Evolutionary conservation across 2,329 filamentous ascomycete genomes (phyloP), one percentile per base, ranked within the genome.

Genomic region (Trichoderma semiorbis): DNA sequence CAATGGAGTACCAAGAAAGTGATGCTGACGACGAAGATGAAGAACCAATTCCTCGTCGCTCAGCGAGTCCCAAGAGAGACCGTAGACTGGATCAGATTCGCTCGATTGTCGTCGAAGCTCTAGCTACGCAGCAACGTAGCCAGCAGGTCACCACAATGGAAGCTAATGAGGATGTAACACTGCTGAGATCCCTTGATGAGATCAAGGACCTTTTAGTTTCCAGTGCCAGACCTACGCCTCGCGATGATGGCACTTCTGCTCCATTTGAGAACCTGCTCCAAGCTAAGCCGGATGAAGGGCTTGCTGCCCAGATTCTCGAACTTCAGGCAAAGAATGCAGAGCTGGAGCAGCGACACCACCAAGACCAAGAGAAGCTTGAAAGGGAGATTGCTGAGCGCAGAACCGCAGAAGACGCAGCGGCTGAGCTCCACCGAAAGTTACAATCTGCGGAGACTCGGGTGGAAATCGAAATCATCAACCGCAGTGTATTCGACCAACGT

Each of bases 1-100:
- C 92, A 61, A 89, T 85, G n/a, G 92, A 94, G 34, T 78, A 87
- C 4, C 86, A 89, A 62, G 90, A 97, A 72, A 98, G 95, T 79
- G 96, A 98, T 82, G 95, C 96, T 12, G 95, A 98, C 79, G 95
- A 97, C 74, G 94, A 97, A 78, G 95, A 97, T 75, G 94, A 97
- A 26, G 93, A 91, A 71, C 87, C 89, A 70, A 73, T 83, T 72
- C 83, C 86, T 74, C 86, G 89, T 78, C 90, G 93, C 66, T 92
- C 92, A 7, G 86, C 91, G 75, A 98, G 95, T 75, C 93, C 94
- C 21, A 88, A 89, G 71, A 88, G 91, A 73, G 94, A 97, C 78
- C 91, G 91, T 76, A 93, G 90, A 76, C 81, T 95, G 76, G 94
- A 98, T 72, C 94, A 95, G 79, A 93, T 99, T 74, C 91, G 91